phyloP scores from a whole-genome alignment of 148 eudicot genomes.

The Vaccinium vitisidaea region DNA sequence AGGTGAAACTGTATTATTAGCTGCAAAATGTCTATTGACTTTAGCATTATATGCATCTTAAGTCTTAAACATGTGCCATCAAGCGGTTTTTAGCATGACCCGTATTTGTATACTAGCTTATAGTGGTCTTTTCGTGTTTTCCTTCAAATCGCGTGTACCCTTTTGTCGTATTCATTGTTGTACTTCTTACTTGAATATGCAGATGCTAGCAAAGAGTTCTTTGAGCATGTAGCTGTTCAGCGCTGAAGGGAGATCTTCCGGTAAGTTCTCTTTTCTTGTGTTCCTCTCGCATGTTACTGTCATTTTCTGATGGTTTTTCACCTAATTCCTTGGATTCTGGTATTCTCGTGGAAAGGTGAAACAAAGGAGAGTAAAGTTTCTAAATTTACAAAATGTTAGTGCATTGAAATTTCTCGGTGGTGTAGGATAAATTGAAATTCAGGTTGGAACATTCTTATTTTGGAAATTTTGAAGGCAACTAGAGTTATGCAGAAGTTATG shows the following conservation, averaged over 20 bases:
- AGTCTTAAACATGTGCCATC: background rate
- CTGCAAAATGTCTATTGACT: background rate
- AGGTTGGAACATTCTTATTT: background rate
- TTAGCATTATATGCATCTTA: background rate
- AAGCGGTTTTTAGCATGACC: background rate
- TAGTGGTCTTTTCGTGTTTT: background rate
- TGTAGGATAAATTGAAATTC: background rate
- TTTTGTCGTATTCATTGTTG: background rate
- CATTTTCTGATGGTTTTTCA: background rate
- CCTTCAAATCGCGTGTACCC: background rate
- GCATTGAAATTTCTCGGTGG: background rate
- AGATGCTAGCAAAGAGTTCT: slow-evolving; percentile 58
- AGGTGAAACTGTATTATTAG: background rate
- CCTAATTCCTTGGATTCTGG: background rate
- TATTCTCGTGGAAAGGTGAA: background rate
- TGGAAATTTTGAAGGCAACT: background rate
- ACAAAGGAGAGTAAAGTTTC: background rate
- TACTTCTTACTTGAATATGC: slow-evolving; percentile 15
- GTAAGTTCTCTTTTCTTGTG: slow-evolving; percentile 16
- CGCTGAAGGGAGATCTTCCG: slow-evolving; percentile 18
- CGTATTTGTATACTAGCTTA: background rate
- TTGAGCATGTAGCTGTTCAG: slow-evolving; percentile 39
- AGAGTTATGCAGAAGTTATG: slow-evolving; percentile 1
- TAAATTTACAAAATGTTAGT: background rate
- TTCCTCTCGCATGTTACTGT: background rate